Evolutionary conservation across 345 rosid species (phyloP).

Genomic region (Pseudoturritis turrita): DNA sequence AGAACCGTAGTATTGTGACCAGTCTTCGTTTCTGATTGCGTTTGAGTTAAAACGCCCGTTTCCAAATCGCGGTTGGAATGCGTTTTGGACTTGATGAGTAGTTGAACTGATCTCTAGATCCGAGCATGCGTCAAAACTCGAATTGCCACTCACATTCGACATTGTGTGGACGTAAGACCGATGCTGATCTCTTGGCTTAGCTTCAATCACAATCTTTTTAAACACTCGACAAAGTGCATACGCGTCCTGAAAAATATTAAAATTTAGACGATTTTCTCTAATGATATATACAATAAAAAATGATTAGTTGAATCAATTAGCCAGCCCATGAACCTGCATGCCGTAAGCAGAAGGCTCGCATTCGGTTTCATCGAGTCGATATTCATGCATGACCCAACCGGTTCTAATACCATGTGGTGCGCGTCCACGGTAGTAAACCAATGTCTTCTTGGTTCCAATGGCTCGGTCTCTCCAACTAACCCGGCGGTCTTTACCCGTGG

Average conservation of each 20-base stretch:
- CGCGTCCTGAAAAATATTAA: constrained; percentile 18
- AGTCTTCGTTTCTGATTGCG: constrained; percentile 17
- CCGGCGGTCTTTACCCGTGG: constrained; percentile 35
- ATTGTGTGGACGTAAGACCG: constrained; percentile 24
- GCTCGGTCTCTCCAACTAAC: constrained; percentile 31
- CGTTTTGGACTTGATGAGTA: constrained; percentile 27
- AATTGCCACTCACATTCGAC: constrained; percentile 26
- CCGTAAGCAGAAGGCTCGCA: constrained; percentile 32
- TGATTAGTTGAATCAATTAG: not conserved
- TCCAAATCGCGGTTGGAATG: constrained; percentile 23
- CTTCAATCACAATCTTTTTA: constrained; percentile 29
- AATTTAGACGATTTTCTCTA: not conserved
- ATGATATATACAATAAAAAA: not conserved
- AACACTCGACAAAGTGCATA: constrained; percentile 40
- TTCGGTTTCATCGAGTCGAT: constrained; percentile 32
- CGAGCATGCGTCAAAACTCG: constrained; percentile 31
- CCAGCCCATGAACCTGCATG: constrained; percentile 25
- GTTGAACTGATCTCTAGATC: constrained; percentile 31
- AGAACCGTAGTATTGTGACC: constrained; percentile 24
- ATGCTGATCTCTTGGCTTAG: constrained; percentile 33
- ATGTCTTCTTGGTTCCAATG: constrained; percentile 34
- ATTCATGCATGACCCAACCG: constrained; percentile 41
- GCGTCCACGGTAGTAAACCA: constrained; percentile 34
- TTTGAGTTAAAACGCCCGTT: constrained; percentile 24
- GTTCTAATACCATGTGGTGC: constrained; percentile 37